Evolutionary conservation across 805 yeast genomes (phyloP), one percentile per base, ranked within the genome.

Genomic region (Cyberlindnera misumaiensis): DNA sequence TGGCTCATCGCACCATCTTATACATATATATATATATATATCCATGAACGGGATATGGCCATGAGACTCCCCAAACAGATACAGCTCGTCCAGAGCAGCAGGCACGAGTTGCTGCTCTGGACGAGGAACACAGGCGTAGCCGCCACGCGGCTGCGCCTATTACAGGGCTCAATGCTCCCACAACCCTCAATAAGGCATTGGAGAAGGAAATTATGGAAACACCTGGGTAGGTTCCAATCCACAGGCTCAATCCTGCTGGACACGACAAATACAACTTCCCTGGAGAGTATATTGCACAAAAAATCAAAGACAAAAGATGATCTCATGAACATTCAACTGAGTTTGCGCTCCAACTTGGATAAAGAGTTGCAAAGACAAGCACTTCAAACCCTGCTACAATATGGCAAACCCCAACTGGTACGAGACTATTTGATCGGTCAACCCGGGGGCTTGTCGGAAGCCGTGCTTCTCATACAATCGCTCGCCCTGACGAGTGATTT

Each of bases 81-180:
- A 17, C 35, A 17, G n/a, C 25, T 24, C 13, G n/a, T 13, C 12
- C 24, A 20, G 24, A 13, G n/a, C 18, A 32, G 35, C 20, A 22
- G 25, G 36, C 27, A 22, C 11, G 36, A 34, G 5, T 22, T 34
- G 6, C 29, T 34, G 10, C 24, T 22, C 17, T 34, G 36, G 36
- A 22, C 36, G 30, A 11, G 24, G 24, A 20, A 20, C 24, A 20
- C 24, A 20, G 36, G 30, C 8, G 26, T 26, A 25, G 8, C 24
- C 32, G 11, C 36, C 4, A 24, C 28, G 29, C 28, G 35, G 35
- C 35, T 18, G 11, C 13, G 13, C 7, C 13, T 27, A 9, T 11
- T 34, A 7, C 37, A 35, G 37, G 15, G 37, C 14, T 13, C 24
- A 14, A 35, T 35, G 15, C 13, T 35, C n/a, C 37, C 35, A 9